Evolutionary conservation across 1,284 basidiomycete genomes (phyloP).

Genomic region (Ganoderma boninense): DNA sequence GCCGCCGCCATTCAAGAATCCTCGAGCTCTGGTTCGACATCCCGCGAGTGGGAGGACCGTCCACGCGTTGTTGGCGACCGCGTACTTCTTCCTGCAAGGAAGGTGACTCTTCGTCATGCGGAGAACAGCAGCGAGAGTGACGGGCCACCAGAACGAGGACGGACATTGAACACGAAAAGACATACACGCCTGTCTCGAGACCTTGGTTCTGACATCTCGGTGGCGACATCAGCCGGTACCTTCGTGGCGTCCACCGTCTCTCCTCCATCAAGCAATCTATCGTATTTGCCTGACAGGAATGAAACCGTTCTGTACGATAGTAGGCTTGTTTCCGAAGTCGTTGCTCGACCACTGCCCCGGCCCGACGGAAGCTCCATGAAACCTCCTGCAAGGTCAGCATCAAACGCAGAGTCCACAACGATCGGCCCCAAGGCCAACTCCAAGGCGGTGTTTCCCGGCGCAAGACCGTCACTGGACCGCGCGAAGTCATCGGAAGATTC

Average conservation of each 20-base stretch:
- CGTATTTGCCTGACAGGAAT: neutral
- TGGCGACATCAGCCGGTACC: neutral
- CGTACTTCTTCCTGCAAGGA: slow-evolving; percentile 1
- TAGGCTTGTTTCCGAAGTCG: neutral
- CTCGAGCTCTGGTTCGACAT: neutral
- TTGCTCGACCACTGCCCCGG: neutral
- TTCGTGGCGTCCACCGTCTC: slow-evolving; percentile 6
- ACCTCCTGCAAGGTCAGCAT: neutral
- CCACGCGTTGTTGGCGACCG: neutral
- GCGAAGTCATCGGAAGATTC: neutral
- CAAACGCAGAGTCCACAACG: neutral
- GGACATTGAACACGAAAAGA: slow-evolving; percentile 13
- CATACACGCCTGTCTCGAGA: neutral
- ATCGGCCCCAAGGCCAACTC: neutral
- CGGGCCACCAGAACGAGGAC: slow-evolving; percentile 8
- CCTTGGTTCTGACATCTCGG: slow-evolving; percentile 3
- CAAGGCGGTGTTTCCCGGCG: neutral
- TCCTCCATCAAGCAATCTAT: neutral
- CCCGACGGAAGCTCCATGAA: neutral
- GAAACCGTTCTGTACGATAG: neutral
- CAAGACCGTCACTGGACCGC: neutral
- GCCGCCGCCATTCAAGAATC: neutral
- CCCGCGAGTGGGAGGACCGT: slow-evolving; percentile 1
- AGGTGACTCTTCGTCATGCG: neutral
- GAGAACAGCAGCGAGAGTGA: slow-evolving; percentile 3